Evolutionary conservation across 169 alveolate species (phyloP).

Genomic region (Plasmodium falciparum): DNA sequence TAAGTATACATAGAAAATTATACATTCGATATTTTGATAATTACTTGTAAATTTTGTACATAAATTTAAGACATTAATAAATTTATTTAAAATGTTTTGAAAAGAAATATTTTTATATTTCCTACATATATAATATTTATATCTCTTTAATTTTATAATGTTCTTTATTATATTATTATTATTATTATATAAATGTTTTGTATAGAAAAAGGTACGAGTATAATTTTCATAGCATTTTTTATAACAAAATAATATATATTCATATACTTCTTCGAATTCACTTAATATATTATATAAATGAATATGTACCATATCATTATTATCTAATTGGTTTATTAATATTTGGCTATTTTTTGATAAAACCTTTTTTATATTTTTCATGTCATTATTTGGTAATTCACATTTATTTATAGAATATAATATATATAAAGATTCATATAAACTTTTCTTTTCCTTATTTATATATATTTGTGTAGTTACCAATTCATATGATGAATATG

Average conservation of each 20-base stretch:
- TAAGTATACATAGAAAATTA: slow-evolving; percentile 59
- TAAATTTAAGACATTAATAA: slow-evolving; percentile 41
- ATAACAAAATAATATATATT: slow-evolving; percentile 40
- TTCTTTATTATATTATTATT: slow-evolving; percentile 46
- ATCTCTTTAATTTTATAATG: slow-evolving; percentile 22
- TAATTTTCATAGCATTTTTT: slow-evolving; percentile 52
- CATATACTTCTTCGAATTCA: slow-evolving; percentile 42
- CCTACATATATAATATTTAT: slow-evolving; percentile 13
- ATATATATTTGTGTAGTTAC: slow-evolving; percentile 37
- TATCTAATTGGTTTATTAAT: no score
- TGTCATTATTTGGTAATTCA: slow-evolving; percentile 1
- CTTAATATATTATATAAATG: slow-evolving; percentile 44
- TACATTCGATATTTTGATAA: slow-evolving; percentile 28
- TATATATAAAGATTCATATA: slow-evolving; percentile 60
- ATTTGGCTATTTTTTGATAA: background rate
- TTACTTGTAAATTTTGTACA: slow-evolving; percentile 13
- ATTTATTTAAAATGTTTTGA: slow-evolving; percentile 41
- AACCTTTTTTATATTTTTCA: background rate
- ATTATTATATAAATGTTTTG: background rate
- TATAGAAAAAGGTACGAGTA: slow-evolving; percentile 39
- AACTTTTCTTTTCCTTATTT: slow-evolving; percentile 58
- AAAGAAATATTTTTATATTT: slow-evolving; percentile 62
- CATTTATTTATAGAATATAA: slow-evolving; percentile 37
- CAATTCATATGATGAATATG: slow-evolving; percentile 40
- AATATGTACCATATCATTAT: background rate